phyloP scores from a whole-genome alignment of 306 rosid species.

The Fagus sylvatica region DNA sequence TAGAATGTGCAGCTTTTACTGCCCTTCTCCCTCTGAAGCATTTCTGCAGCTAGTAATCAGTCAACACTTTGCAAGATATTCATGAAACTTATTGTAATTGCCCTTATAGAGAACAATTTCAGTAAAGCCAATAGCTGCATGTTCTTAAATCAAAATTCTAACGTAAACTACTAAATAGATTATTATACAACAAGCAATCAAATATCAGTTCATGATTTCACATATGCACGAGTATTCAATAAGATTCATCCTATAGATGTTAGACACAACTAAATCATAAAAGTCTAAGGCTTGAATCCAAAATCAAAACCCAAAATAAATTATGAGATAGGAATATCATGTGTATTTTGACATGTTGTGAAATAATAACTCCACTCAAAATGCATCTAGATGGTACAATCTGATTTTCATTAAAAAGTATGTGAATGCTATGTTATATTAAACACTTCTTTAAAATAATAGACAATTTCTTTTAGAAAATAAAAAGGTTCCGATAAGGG shows the following conservation, averaged over 20 bases:
- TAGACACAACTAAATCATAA: not conserved
- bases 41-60: conserved; percentile 77
- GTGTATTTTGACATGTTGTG: not conserved
- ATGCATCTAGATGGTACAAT: not conserved
- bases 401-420: not conserved
- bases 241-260: not conserved
- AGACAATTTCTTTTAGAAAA: not conserved
- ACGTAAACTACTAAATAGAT: not conserved
- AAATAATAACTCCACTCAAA: not conserved
- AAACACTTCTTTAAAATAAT: not conserved
- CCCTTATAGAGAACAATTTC: conserved; percentile 1
- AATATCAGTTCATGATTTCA: not conserved
- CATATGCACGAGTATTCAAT: not conserved
- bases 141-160: not conserved
- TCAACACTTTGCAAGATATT: conserved; percentile 43
- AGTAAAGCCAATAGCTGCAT: conserved; percentile 9
- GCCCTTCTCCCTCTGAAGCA: conserved; percentile 93
- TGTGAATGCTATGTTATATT: not conserved
- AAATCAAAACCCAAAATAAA: not conserved
- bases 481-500: not conserved
- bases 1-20: conserved; percentile 59
- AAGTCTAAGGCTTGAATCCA: not conserved
- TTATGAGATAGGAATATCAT: not conserved
- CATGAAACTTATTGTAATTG: conserved; percentile 3
- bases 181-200: not conserved